Evolutionary conservation across 2,329 filamentous ascomycete genomes (phyloP).

Genomic region (Zasmidium citrigriseum): DNA sequence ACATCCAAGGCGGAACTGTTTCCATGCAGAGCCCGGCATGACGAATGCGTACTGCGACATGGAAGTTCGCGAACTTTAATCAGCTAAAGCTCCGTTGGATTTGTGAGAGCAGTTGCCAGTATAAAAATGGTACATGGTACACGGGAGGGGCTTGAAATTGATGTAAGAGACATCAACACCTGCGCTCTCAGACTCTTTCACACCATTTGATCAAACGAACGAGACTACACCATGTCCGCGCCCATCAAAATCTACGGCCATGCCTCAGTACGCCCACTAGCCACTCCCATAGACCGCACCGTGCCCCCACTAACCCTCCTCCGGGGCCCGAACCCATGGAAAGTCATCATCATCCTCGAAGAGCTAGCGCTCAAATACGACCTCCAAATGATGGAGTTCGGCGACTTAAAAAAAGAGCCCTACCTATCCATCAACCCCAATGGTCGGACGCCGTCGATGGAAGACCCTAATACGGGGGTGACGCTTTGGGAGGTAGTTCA

Average conservation of each 20-base stretch:
- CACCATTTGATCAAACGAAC: neutral
- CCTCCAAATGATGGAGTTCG: conserved; percentile 38
- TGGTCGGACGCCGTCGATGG: conserved; percentile 44
- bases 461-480: conserved; percentile 48
- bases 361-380: conserved; percentile 47
- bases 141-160: too few species aligned
- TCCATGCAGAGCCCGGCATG: too few species aligned
- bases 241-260: conserved; percentile 34
- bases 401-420: conserved; percentile 42
- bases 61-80: too few species aligned
- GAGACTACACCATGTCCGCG: conserved; percentile 19
- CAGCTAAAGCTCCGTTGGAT: too few species aligned
- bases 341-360: conserved; percentile 47
- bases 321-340: conserved; percentile 44
- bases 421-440: conserved; percentile 46
- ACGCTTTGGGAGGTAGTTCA: conserved; percentile 42
- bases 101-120: too few species aligned
- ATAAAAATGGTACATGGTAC: too few species aligned
- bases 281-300: neutral
- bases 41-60: too few species aligned
- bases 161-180: too few species aligned
- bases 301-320: neutral
- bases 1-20: too few species aligned
- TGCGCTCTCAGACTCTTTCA: neutral
- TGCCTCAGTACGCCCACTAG: conserved; percentile 10